Evolutionary conservation across 441 rosid genomes (phyloP).

Genomic region (Pelargonium exstipulatum): DNA sequence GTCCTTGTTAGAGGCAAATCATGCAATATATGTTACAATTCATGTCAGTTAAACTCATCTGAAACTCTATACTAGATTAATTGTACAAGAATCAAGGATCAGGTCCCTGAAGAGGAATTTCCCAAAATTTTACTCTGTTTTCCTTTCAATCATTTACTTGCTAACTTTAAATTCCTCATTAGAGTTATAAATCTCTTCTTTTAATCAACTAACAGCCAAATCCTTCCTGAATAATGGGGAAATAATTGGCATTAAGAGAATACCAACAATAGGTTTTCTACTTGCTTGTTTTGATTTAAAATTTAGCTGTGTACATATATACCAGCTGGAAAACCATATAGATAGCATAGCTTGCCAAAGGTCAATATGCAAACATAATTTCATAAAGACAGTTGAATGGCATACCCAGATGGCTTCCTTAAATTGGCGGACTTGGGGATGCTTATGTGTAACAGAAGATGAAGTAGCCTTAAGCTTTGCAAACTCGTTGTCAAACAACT

Average conservation of each 20-base stretch:
- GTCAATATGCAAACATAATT: slow-evolving; percentile 4
- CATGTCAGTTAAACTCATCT: neutral
- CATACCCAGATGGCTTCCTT: slow-evolving; percentile 82
- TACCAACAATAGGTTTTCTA: no score
- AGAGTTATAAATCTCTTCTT: no score
- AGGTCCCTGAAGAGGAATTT: neutral
- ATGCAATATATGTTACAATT: neutral
- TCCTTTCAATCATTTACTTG: neutral
- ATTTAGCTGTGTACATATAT: neutral
- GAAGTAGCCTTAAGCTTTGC: slow-evolving; percentile 42
- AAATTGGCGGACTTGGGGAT: slow-evolving; percentile 59
- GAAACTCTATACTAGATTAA: neutral
- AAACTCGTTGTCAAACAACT: slow-evolving; percentile 56
- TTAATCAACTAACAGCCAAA: no score
- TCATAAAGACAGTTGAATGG: slow-evolving; percentile 9
- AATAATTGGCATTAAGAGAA: no score
- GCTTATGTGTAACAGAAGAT: slow-evolving; percentile 38
- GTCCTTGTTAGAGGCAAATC: neutral
- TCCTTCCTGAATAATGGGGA: no score
- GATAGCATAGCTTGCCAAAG: neutral
- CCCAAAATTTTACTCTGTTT: slow-evolving; percentile 1
- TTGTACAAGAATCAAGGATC: neutral
- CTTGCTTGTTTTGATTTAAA: neutral
- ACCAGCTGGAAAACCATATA: neutral
- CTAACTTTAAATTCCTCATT: no score